These are phyloP conservation scores for Aspergillus piperis DNA, from an alignment of 2,329 filamentous ascomycete genomes.

Conservation along the genomic window DNA sequence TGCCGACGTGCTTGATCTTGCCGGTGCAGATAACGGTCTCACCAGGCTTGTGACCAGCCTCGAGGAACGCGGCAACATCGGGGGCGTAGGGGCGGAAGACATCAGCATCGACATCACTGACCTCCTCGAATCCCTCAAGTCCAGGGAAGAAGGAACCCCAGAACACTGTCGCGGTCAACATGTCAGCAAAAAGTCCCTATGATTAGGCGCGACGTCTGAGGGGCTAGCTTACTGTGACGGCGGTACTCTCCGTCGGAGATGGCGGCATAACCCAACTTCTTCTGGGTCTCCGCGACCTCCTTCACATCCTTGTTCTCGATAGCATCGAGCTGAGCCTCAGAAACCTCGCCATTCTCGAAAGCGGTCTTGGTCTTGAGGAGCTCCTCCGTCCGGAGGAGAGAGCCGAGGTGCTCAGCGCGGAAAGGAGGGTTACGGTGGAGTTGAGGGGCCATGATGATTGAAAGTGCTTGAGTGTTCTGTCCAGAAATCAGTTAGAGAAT, in stretches of 20 bases:
- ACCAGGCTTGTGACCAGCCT: conserved; percentile 58
- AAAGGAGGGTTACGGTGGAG: conserved; percentile 59
- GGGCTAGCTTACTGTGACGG: conserved; percentile 41
- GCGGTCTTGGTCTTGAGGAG: conserved; percentile 62
- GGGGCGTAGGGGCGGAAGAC: conserved; percentile 62
- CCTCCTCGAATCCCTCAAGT: conserved; percentile 57
- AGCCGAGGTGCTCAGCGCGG: conserved; percentile 72
- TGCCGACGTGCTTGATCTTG: conserved; percentile 61
- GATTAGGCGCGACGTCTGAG: not conserved
- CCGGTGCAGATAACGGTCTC: conserved; percentile 59
- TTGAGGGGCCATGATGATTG: conserved; percentile 31
- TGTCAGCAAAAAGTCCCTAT: not conserved
- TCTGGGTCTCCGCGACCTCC: conserved; percentile 66
- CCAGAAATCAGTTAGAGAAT: not conserved
- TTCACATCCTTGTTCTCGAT: conserved; percentile 67
- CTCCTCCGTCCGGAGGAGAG: conserved; percentile 65
- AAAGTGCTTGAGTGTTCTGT: not conserved
- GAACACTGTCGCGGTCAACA: conserved; percentile 46
- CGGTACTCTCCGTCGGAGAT: conserved; percentile 71
- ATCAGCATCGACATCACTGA: conserved; percentile 49
- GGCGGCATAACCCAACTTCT: conserved; percentile 62
- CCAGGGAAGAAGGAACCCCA: conserved; percentile 60
- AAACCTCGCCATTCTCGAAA: conserved; percentile 57
- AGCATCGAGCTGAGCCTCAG: conserved; percentile 57
- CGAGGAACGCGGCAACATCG: conserved; percentile 63